A percentile compares a stretch with the other conserved stretches of the same genome.
Conservation (phyloP, 495 filamentous ascomycete species). For the Xylaria longipes region DNA sequence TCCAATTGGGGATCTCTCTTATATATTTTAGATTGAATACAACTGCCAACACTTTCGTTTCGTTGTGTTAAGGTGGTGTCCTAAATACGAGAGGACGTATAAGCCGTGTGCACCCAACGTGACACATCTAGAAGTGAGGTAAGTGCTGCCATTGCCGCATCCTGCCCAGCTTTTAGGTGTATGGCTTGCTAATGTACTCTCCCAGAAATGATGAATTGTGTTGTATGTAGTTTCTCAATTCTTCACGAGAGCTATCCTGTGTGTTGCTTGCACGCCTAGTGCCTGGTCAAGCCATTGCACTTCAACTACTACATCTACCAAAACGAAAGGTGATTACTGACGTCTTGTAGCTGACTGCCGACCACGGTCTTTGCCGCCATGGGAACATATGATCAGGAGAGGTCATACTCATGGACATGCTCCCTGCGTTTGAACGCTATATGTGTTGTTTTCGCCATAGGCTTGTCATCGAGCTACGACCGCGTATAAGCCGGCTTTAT, state of each 20-base stretch:
- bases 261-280: background rate
- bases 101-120: slow-evolving; percentile 41
- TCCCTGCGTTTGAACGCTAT: slow-evolving; percentile 30
- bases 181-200: slow-evolving; percentile 8
- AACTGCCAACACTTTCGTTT: slow-evolving; percentile 42
- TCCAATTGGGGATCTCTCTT: background rate
- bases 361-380: slow-evolving; percentile 37
- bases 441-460: background rate
- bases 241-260: background rate
- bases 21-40: slow-evolving; percentile 38
- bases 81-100: slow-evolving; percentile 40
- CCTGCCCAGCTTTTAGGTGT: background rate
- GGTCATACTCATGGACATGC: slow-evolving; percentile 35
- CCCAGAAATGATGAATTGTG: slow-evolving; percentile 40
- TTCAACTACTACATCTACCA: background rate
- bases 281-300: background rate
- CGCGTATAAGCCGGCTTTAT: slow-evolving; percentile 4
- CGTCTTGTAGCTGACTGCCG: slow-evolving; percentile 36
- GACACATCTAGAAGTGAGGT: slow-evolving; percentile 43
- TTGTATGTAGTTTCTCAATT: slow-evolving; percentile 34
- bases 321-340: background rate
- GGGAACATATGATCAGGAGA: slow-evolving; percentile 42
- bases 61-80: slow-evolving; percentile 43
- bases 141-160: slow-evolving; percentile 11
- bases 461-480: slow-evolving; percentile 5